A percentile compares a stretch with the other conserved stretches of the same genome.
Evolutionary conservation across 2,329 filamentous ascomycete species (phyloP).

Genomic region (Aspergillus vadensis): DNA sequence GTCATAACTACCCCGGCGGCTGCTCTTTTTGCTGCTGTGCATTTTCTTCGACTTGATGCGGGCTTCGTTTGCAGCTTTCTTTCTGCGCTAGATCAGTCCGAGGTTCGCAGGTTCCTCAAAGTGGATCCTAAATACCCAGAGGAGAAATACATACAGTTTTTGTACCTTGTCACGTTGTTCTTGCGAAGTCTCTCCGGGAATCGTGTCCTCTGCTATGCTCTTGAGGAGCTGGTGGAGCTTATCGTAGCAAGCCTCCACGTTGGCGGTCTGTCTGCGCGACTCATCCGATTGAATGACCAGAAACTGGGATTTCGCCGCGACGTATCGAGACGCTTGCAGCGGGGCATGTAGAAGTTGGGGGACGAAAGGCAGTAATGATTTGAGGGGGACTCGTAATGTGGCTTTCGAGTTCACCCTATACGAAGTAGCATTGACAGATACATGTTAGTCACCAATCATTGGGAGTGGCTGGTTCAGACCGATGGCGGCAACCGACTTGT

Average conservation of each 20-base stretch:
- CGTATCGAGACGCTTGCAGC: constrained; percentile 58
- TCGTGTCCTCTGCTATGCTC: constrained; percentile 51
- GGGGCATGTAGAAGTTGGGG: constrained; percentile 56
- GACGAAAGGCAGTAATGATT: constrained; percentile 55
- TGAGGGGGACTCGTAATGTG: constrained; percentile 60
- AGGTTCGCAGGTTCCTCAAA: background rate
- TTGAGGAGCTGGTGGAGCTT: constrained; percentile 59
- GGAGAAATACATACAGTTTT: constrained; percentile 47
- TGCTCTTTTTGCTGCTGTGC: constrained; percentile 63
- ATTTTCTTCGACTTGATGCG: constrained; percentile 61
- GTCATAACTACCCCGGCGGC: constrained; percentile 48
- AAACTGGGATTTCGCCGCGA: constrained; percentile 54
- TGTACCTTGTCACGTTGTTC: constrained; percentile 59
- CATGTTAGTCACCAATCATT: constrained; percentile 6
- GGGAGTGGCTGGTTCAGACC: background rate
- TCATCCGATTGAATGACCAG: constrained; percentile 66
- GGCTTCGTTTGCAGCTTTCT: constrained; percentile 60
- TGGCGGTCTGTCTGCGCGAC: constrained; percentile 62
- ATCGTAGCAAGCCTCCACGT: constrained; percentile 60
- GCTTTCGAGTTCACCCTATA: constrained; percentile 67
- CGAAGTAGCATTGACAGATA: background rate
- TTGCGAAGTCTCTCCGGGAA: constrained; percentile 63
- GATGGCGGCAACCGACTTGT: constrained; percentile 56
- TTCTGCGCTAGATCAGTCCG: constrained; percentile 38
- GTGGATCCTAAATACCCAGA: background rate